Evolutionary conservation across 768 basidiomycete species (phyloP).

Genomic region (Lactifluus hygrophoroides): DNA sequence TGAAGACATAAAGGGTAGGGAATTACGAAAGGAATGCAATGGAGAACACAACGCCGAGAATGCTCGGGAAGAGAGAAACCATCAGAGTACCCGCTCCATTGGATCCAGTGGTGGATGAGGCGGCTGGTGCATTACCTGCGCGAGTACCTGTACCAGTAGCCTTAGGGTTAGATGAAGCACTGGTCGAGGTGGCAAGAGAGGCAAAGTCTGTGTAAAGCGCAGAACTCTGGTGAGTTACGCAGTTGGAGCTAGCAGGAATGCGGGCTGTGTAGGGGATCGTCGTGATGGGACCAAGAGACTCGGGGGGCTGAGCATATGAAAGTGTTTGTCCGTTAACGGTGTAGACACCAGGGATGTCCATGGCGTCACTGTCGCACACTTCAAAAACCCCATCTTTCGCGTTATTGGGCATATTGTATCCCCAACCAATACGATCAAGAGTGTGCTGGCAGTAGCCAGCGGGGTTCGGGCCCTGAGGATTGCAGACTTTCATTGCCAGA

Average conservation of each 20-base stretch:
- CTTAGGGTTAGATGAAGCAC: background rate
- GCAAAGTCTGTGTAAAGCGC: constrained; percentile 29
- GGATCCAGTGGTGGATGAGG: background rate
- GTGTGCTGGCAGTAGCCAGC: constrained; percentile 59
- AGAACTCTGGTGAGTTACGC: constrained; percentile 31
- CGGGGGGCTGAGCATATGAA: constrained; percentile 42
- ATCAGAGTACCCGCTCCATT: constrained; percentile 12
- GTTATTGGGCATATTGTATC: constrained; percentile 61
- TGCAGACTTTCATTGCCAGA: constrained; percentile 71
- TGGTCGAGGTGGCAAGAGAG: background rate
- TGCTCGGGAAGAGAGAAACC: constrained; percentile 8
- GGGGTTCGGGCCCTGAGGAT: constrained; percentile 44
- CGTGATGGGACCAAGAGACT: constrained; percentile 37
- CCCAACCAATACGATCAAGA: constrained; percentile 66
- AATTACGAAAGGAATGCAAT: constrained; percentile 11
- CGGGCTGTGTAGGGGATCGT: constrained; percentile 37
- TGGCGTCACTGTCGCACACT: constrained; percentile 57
- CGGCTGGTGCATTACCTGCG: background rate
- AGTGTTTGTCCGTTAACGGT: constrained; percentile 31
- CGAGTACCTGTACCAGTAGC: background rate
- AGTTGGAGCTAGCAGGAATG: constrained; percentile 37
- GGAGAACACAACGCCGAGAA: constrained; percentile 14
- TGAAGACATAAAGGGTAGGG: background rate
- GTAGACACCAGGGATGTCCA: constrained; percentile 50
- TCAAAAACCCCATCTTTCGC: constrained; percentile 54